A percentile compares a stretch with the other conserved stretches of the same genome.
These are phyloP conservation scores for Helminthosporium solani DNA, from an alignment of 2,329 filamentous ascomycete species.

Conservation along the genomic window DNA sequence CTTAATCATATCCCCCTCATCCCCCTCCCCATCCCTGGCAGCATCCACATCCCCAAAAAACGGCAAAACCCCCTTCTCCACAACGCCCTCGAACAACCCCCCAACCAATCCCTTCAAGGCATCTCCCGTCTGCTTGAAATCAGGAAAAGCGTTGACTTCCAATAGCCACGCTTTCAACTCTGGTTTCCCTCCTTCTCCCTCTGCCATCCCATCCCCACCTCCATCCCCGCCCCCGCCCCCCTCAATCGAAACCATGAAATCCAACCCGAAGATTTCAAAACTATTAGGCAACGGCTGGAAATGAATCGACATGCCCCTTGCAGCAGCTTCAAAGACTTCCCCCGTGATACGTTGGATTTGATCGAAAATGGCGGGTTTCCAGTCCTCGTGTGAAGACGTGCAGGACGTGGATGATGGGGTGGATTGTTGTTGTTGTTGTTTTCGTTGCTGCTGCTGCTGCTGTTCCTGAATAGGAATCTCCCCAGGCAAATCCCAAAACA, in stretches of 20 bases:
- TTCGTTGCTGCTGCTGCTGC: too few species aligned
- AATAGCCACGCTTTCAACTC: conserved; percentile 66
- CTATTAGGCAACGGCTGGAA: conserved; percentile 87
- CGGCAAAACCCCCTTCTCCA: conserved; percentile 64
- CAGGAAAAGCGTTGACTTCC: conserved; percentile 94
- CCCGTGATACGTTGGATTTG: conserved; percentile 75
- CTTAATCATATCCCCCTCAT: conserved; percentile 37
- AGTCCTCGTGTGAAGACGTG: conserved; percentile 24
- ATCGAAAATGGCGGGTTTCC: conserved; percentile 64
- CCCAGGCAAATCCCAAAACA: conserved; percentile 70
- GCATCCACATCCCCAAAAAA: conserved; percentile 59
- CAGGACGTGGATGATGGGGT: not conserved
- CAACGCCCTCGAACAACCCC: conserved; percentile 73
- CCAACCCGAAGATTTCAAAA: conserved; percentile 89
- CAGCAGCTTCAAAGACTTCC: conserved; percentile 83
- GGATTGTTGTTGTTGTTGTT: too few species aligned
- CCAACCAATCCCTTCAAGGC: conserved; percentile 70
- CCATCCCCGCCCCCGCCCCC: conserved; percentile 28
- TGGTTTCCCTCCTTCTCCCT: conserved; percentile 38
- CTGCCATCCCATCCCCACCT: too few species aligned
- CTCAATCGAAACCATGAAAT: conserved; percentile 69
- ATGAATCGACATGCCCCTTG: conserved; percentile 79
- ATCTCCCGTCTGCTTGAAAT: conserved; percentile 87
- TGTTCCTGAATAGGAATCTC: too few species aligned
- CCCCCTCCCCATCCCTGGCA: conserved; percentile 7